phyloP scores from a whole-genome alignment of 2,329 filamentous ascomycete genomes.

The Alternaria panax region DNA sequence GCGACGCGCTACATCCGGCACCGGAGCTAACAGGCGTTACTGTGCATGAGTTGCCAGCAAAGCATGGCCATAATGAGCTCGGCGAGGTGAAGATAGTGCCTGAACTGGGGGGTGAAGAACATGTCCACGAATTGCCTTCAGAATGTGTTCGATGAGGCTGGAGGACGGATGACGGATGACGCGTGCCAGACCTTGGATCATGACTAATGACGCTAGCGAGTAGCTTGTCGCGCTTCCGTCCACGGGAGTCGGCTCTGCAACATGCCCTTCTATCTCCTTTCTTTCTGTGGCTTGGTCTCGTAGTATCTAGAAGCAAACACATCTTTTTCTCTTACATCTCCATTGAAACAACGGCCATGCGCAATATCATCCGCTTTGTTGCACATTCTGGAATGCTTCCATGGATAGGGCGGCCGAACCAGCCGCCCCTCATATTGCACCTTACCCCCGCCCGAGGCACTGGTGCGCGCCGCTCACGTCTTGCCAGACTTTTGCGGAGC shows the following conservation, averaged over 20 bases:
- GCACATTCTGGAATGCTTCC: too few species aligned
- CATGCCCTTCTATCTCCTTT: background rate
- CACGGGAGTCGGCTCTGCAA: background rate
- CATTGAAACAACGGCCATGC: too few species aligned
- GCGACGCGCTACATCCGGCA: background rate
- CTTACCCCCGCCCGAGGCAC: too few species aligned
- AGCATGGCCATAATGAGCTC: background rate
- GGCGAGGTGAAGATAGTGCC: background rate
- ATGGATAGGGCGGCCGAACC: too few species aligned
- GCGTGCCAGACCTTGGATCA: background rate
- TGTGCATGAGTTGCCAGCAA: background rate
- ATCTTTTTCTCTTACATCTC: too few species aligned
- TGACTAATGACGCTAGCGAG: background rate
- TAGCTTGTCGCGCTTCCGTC: background rate
- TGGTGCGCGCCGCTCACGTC: too few species aligned
- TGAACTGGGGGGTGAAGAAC: background rate
- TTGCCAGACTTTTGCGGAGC: too few species aligned
- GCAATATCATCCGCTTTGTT: too few species aligned
- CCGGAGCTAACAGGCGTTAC: background rate
- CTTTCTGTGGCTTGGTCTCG: too few species aligned
- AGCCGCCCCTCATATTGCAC: too few species aligned
- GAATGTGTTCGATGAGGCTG: background rate
- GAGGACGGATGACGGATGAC: too few species aligned
- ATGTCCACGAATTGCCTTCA: background rate
- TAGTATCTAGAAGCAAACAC: background rate